phyloP scores from a whole-genome alignment of 768 basidiomycete genomes.

The Auriscalpium vulgare region DNA sequence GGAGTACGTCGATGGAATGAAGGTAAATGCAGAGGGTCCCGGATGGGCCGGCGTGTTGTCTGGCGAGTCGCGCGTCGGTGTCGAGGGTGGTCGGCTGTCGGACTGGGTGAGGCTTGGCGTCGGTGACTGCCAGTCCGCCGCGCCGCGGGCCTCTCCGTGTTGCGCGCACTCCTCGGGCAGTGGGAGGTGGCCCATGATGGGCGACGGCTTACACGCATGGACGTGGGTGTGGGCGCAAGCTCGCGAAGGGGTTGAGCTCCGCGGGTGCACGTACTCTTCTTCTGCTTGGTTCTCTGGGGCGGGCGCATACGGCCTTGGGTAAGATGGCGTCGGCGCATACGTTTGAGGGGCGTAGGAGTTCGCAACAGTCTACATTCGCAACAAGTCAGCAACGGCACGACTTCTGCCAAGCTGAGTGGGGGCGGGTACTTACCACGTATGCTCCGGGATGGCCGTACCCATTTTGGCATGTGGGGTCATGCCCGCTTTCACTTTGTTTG shows the following conservation, averaged over 20 bases:
- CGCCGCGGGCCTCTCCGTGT: not conserved
- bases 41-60: not conserved
- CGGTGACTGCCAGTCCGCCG: not conserved
- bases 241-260: not conserved
- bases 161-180: slow-evolving; percentile 7
- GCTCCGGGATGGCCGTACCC: not conserved
- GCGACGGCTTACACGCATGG: slow-evolving; percentile 4
- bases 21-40: not conserved
- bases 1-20: not conserved
- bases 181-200: slow-evolving; percentile 12
- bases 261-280: not conserved
- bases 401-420: slow-evolving; percentile 2
- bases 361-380: not conserved
- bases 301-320: not conserved
- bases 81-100: not conserved
- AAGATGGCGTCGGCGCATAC: not conserved
- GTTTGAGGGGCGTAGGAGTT: not conserved
- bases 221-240: not conserved
- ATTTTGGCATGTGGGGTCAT: slow-evolving; percentile 2
- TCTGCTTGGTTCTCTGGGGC: not conserved
- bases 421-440: slow-evolving; percentile 11
- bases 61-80: not conserved
- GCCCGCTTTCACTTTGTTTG: slow-evolving; percentile 10
- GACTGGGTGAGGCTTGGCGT: not conserved
- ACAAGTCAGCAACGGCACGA: not conserved